A percentile compares a stretch with the other conserved stretches of the same genome.
phyloP scores from a whole-genome alignment of 306 rosid genomes.

The Boehmeria nivea region DNA sequence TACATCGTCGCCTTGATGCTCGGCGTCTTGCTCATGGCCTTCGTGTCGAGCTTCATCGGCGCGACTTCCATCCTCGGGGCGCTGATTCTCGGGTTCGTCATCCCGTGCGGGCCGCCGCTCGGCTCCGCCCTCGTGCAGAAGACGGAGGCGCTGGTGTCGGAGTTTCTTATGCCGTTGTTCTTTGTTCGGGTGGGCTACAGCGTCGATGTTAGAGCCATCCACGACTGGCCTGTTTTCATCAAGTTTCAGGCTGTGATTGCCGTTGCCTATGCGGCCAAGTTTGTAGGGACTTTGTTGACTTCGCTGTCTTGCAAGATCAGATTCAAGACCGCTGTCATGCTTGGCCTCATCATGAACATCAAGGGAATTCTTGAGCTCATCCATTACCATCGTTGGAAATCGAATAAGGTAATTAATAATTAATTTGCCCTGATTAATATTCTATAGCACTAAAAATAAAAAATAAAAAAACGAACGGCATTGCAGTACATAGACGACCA shows the following conservation, averaged over 20 bases:
- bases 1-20: constrained; percentile 5
- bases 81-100: constrained; percentile 14
- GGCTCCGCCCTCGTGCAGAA: constrained; percentile 24
- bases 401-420: constrained; percentile 7
- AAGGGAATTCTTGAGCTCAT: constrained; percentile 40
- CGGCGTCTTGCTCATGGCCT: constrained; percentile 18
- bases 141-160: constrained; percentile 13
- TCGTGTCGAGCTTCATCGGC: constrained; percentile 5
- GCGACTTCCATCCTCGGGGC: constrained; percentile 2
- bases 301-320: constrained; percentile 27
- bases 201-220: background rate
- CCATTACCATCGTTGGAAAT: background rate
- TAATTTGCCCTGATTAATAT: no score
- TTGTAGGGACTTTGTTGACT: constrained; percentile 17
- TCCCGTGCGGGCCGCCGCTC: constrained; percentile 30
- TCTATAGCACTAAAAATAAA: no score
- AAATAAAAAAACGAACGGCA: no score
- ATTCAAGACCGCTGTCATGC: constrained; percentile 22
- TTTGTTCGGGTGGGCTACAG: constrained; percentile 18
- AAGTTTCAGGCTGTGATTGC: constrained; percentile 17
- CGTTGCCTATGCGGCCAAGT: constrained; percentile 12
- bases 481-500: constrained; percentile 33
- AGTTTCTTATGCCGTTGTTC: constrained; percentile 17
- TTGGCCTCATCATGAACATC: constrained; percentile 38
- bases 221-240: constrained; percentile 11